Evolutionary conservation across 2,329 filamentous ascomycete genomes (phyloP).

Genomic region (Alternaria sp.): DNA sequence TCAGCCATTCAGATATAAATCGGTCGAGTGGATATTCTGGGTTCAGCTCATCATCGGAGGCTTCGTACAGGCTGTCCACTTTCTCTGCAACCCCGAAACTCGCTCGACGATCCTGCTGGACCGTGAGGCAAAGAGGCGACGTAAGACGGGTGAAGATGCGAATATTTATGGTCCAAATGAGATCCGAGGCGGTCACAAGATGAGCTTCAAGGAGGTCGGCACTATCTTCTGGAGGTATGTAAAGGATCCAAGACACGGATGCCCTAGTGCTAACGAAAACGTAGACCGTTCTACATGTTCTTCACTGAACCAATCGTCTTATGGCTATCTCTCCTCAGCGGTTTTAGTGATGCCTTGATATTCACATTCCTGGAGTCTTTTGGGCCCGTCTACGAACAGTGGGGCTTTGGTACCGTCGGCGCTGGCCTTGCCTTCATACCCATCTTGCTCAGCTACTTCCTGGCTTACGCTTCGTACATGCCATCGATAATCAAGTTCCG

Average conservation of each 20-base stretch:
- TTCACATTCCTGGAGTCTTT: conserved; percentile 81
- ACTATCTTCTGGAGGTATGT: conserved; percentile 57
- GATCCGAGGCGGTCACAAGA: conserved; percentile 48
- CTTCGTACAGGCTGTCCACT: conserved; percentile 72
- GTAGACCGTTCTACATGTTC: conserved; percentile 76
- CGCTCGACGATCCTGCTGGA: conserved; percentile 78
- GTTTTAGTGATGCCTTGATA: conserved; percentile 78
- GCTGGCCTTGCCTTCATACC: conserved; percentile 71
- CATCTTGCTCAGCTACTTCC: conserved; percentile 71
- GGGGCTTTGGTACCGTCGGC: conserved; percentile 66
- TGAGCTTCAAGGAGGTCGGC: conserved; percentile 55
- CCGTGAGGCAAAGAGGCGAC: conserved; percentile 75
- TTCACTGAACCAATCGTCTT: conserved; percentile 77
- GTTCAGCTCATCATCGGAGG: conserved; percentile 82
- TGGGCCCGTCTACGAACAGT: conserved; percentile 71
- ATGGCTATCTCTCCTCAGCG: conserved; percentile 73
- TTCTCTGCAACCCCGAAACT: conserved; percentile 78
- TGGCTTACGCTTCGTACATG: conserved; percentile 69
- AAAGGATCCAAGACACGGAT: not conserved
- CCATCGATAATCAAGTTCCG: conserved; percentile 63
- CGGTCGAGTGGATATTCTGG: conserved; percentile 70
- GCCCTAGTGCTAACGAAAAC: conserved; percentile 6
- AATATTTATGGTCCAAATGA: conserved; percentile 80
- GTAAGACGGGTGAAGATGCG: conserved; percentile 65
- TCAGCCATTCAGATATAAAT: not conserved